These are phyloP conservation scores for Penicillium frequentans DNA, from an alignment of 2,329 filamentous ascomycete genomes.

Conservation along the genomic window DNA sequence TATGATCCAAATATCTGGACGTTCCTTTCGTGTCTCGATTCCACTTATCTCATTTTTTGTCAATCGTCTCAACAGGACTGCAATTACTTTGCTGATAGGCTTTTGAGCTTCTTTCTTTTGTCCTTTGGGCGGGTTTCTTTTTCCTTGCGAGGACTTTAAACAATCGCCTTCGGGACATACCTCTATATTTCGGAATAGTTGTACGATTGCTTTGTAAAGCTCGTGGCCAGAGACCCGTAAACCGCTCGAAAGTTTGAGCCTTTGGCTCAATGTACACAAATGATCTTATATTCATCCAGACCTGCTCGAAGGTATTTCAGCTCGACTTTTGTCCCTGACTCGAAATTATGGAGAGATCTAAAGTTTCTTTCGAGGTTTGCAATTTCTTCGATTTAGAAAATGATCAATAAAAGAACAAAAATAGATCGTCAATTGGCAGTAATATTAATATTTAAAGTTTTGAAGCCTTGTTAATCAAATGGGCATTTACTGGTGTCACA, in stretches of 20 bases:
- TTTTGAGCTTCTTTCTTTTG: not conserved
- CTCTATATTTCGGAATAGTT: not conserved
- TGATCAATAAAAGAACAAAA: too few relatives aligned
- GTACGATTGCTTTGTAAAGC: not conserved
- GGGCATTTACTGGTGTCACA: slow-evolving; percentile 60
- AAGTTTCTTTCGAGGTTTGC: too few relatives aligned
- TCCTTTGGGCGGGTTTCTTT: not conserved
- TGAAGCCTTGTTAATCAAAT: slow-evolving; percentile 42
- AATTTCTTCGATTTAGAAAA: too few relatives aligned
- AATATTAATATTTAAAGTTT: slow-evolving; percentile 13
- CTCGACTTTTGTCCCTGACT: too few relatives aligned
- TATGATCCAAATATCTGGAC: slow-evolving; percentile 8
- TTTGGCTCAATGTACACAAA: too few relatives aligned
- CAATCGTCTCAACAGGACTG: not conserved
- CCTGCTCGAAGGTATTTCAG: too few relatives aligned
- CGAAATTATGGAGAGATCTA: too few relatives aligned
- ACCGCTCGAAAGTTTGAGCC: too few relatives aligned
- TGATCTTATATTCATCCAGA: too few relatives aligned
- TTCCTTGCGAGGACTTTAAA: not conserved
- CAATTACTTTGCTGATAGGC: not conserved
- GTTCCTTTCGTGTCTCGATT: not conserved
- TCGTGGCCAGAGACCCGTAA: too few relatives aligned
- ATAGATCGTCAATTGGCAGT: too few relatives aligned
- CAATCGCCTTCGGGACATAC: not conserved
- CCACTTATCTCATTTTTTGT: not conserved